Percentiles rank a stretch among this genome's conserved stretches.
Conservation (phyloP, 2,329 filamentous ascomycete species). For the Talaromyces sp. region DNA sequence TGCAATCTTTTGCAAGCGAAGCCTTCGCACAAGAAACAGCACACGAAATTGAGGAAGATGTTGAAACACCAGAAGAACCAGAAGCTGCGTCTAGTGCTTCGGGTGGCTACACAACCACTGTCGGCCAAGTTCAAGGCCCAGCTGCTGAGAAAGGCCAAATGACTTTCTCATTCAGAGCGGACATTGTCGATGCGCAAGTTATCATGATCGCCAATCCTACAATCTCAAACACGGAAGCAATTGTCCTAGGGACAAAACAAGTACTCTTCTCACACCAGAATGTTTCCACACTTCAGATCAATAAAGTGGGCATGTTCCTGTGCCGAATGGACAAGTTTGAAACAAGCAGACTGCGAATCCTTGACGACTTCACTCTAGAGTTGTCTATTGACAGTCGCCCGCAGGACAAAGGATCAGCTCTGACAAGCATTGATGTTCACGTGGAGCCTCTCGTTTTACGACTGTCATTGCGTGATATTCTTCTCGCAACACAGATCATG, state of each 20-base stretch:
- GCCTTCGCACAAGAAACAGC: constrained; percentile 58
- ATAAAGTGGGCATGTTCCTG: constrained; percentile 94
- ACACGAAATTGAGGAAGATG: constrained; percentile 26
- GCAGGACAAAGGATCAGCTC: constrained; percentile 54
- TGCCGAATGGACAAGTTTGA: constrained; percentile 99
- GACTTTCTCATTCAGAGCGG: constrained; percentile 81
- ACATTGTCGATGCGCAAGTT: constrained; percentile 92
- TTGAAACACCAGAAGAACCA: constrained; percentile 33
- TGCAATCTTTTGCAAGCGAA: constrained; percentile 75
- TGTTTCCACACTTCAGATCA: constrained; percentile 86
- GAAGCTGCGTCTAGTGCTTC: constrained; percentile 28
- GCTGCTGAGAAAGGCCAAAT: constrained; percentile 49
- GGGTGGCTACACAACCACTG: constrained; percentile 22
- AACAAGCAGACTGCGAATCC: constrained; percentile 78
- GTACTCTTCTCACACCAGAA: constrained; percentile 90
- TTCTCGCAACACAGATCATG: constrained; percentile 88
- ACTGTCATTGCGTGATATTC: constrained; percentile 86
- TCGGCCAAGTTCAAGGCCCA: constrained; percentile 25
- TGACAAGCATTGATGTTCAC: constrained; percentile 78
- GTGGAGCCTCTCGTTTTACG: constrained; percentile 88
- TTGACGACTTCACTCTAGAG: constrained; percentile 93
- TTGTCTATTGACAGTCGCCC: constrained; percentile 75
- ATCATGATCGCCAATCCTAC: constrained; percentile 94
- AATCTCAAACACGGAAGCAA: constrained; percentile 85
- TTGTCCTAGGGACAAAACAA: constrained; percentile 91